Base-by-base conservation (phyloP, 495 filamentous ascomycete genomes). In the Penicillium alfredii region DNA sequence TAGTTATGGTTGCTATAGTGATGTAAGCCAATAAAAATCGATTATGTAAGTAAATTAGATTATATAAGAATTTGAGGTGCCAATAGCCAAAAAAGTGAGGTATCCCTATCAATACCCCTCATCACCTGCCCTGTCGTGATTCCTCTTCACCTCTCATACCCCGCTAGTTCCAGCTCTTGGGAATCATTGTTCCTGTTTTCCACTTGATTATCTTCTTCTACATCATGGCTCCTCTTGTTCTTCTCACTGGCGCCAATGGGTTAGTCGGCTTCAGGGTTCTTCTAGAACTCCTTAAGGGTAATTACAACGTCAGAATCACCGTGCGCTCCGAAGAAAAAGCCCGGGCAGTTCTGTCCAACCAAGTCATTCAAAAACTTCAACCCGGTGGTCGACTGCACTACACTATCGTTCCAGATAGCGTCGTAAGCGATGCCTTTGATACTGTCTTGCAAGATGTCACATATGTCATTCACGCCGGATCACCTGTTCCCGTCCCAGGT, bases 201-300 rank as follows among this genome's bases (percentile, higher is more conserved):
- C 4, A 24, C 22, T 24, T 24, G 22, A 24, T 24, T 4, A 1
- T 4, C n/a, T n/a, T 24, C 22, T n/a, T 24, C 22, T n/a, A 24
- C 12, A 34, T 24, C 12, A 45, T 45, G 42, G 21, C 42, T 22
- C 30, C 42, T 40, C 35, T 33, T 10, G 19, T 47, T 12, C 38
- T 47, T 40, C 66, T 83, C 25, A 83, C 80, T 1, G 80, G 80
- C 30, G 77, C 78, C 9, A 84, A 78, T 4, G 80, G 80, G 34
- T 65, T 80, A 10, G 72, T 82, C 11, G 80, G 80, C 66, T 17
- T 60, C 68, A 23, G 74, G 0, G 27, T 42, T 2, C 38, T 47
- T 8, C 33, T 28, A 8, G 44, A 41, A 4, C 13, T 36, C 15
- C 33, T 46, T 3, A 27, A 31, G 4, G 15, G 8, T 17, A 20